Evolutionary conservation across 805 yeast species (phyloP).

Genomic region (Nakazawaea ishiwadae): DNA sequence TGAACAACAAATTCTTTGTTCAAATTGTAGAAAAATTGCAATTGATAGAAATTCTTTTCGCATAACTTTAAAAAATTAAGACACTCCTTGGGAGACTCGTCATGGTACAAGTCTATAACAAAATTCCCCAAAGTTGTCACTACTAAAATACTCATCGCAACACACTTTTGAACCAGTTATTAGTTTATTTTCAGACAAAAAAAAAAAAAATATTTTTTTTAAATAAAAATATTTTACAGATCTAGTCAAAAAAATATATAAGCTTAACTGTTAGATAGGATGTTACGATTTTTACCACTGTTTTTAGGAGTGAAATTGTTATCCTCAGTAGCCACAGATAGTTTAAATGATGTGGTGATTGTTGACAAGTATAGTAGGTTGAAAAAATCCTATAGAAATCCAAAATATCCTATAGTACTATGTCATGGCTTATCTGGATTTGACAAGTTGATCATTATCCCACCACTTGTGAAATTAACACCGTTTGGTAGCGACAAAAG

Average conservation of each 20-base stretch:
- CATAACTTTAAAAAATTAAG: slow-evolving; percentile 51
- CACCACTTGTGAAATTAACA: slow-evolving; percentile 13
- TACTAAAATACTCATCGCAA: slow-evolving; percentile 36
- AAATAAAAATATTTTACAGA: too few relatives aligned
- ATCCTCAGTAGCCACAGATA: slow-evolving; percentile 9
- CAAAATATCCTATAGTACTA: slow-evolving; percentile 69
- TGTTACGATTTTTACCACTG: slow-evolving; percentile 6
- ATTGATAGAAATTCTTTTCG: slow-evolving; percentile 45
- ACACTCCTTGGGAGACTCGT: slow-evolving; percentile 32
- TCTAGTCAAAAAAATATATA: too few relatives aligned
- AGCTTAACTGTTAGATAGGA: too few relatives aligned
- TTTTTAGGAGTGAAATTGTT: neutral
- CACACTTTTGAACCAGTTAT: too few relatives aligned
- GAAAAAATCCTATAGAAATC: slow-evolving; percentile 44
- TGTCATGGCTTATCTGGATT: slow-evolving; percentile 90
- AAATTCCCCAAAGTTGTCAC: slow-evolving; percentile 41
- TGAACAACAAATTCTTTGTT: slow-evolving; percentile 33
- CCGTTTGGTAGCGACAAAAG: slow-evolving; percentile 14
- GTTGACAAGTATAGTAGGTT: slow-evolving; percentile 27
- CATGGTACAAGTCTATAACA: slow-evolving; percentile 41
- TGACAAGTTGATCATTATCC: slow-evolving; percentile 47
- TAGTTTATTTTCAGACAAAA: too few relatives aligned
- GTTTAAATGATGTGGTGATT: slow-evolving; percentile 20
- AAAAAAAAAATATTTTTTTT: too few relatives aligned
- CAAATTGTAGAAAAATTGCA: slow-evolving; percentile 43